Evolutionary conservation across 1,284 basidiomycete genomes (phyloP), one percentile per base, ranked within the genome.

Genomic region (Moesziomyces parantarcticus): DNA sequence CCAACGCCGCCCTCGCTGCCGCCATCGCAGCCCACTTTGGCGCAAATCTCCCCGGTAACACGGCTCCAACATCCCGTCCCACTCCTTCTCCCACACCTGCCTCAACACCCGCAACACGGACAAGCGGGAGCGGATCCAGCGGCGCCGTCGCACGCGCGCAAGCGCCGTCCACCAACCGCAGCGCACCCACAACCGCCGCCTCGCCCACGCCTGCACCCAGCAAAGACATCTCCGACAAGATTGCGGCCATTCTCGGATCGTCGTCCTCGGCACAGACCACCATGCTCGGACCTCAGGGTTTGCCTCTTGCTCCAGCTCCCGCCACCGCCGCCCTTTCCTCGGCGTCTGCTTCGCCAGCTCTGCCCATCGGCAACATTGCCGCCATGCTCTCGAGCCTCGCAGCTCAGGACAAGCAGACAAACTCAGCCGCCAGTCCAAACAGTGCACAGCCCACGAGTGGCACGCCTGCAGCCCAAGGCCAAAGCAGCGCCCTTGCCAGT

Each of bases 21-120:
- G 70, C 70, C 5, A 73, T 73, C 23, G 57, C 56, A 8, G 70
- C 70, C 40, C 70, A 73, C 50, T 73, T 73, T 56, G 70, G 70
- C 39, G 64, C 57, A 43, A 73, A 25, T 39, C 40, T 64, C 18
- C 64, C 69, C 21, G 61, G 44, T 21, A 48, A 45, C 26, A 20
- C 58, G 23, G 23, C 53, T 5, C 20, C 69, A 26, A 34, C 61
- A 25, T n/a, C 62, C 34, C 61, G 58, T 11, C 16, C 53, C 10
- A 32, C 56, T 23, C 14, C 47, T 42, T 21, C 45, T 1, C n/a
- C 48, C 7, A 18, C 26, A n/a, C 23, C 64, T 23, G 50, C 64
- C 2, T 21, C 48, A 8, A 29, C 34, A 11, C 21, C 50, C 7
- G 29, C 41, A 22, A 29, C 45, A 23, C 50, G 32, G 9, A n/a